A percentile compares a stretch with the other conserved stretches of the same genome.
Evolutionary conservation across 345 rosid genomes (phyloP).

Genomic region (Euphorbia peplus): DNA sequence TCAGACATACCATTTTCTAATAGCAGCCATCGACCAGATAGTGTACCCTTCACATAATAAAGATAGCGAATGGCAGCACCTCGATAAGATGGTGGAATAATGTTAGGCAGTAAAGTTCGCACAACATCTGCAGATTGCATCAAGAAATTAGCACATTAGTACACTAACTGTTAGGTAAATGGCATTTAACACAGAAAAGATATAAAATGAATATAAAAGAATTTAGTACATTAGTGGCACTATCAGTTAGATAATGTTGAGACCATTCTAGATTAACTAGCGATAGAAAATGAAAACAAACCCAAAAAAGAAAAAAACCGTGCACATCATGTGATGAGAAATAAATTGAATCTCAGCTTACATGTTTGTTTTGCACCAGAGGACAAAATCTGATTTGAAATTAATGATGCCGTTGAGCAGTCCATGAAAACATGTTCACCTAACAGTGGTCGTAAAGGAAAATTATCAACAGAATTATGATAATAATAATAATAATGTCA

Average conservation of each 20-base stretch:
- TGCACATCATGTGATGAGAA: background rate
- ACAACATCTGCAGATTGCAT: slow-evolving; percentile 55
- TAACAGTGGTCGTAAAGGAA: slow-evolving; percentile 30
- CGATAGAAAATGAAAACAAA: background rate
- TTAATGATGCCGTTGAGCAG: slow-evolving; percentile 49
- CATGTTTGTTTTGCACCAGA: slow-evolving; percentile 67
- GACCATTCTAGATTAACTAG: background rate
- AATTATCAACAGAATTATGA: background rate
- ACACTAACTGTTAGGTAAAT: background rate
- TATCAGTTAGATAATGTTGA: too few species aligned
- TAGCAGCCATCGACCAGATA: slow-evolving; percentile 61
- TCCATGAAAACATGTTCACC: slow-evolving; percentile 86
- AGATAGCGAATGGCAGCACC: slow-evolving; percentile 86
- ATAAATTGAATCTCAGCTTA: slow-evolving; percentile 31
- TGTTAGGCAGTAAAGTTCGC: slow-evolving; percentile 60
- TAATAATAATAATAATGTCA: background rate
- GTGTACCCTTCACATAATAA: slow-evolving; percentile 64
- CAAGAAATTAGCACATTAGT: slow-evolving; percentile 5
- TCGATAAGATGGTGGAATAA: slow-evolving; percentile 83
- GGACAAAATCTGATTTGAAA: slow-evolving; percentile 68
- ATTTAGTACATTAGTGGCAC: too few species aligned
- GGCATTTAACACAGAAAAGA: background rate
- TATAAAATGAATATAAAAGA: too few species aligned
- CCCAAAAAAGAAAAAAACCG: background rate
- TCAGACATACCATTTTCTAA: slow-evolving; percentile 57